These are phyloP conservation scores for Vicia sativa DNA, from an alignment of 306 rosid species.

Conservation along the genomic window DNA sequence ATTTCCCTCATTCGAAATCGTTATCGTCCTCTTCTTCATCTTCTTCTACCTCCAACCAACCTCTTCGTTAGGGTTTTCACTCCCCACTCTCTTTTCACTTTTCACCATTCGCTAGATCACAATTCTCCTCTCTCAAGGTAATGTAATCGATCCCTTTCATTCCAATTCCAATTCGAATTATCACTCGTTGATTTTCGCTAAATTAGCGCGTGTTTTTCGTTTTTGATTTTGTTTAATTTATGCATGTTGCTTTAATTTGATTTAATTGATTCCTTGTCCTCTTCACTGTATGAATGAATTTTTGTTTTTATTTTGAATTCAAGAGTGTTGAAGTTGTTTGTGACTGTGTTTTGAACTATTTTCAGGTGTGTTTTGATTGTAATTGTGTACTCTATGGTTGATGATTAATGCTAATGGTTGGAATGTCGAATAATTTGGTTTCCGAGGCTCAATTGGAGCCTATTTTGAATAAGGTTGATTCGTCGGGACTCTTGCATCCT, in stretches of 20 bases:
- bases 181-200: background rate
- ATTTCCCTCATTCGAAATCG: conserved; percentile 2
- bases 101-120: conserved; percentile 6
- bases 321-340: conserved; percentile 17
- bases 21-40: conserved; percentile 17
- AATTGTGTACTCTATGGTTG: conserved; percentile 19
- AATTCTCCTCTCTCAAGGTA: conserved; percentile 15
- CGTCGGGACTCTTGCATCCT: conserved; percentile 51
- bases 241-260: background rate
- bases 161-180: background rate
- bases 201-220: background rate
- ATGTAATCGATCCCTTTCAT: background rate
- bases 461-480: conserved; percentile 49
- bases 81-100: conserved; percentile 33
- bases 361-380: conserved; percentile 34
- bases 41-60: background rate
- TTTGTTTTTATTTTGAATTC: background rate
- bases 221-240: conserved; percentile 1
- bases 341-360: conserved; percentile 23
- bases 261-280: conserved; percentile 13
- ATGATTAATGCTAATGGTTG: conserved; percentile 36
- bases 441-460: conserved; percentile 72
- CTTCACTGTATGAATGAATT: background rate
- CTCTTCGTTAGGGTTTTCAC: conserved; percentile 39
- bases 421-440: conserved; percentile 65